Conservation (phyloP, 176 grass and related monocot species). For the Juncus effusus region DNA sequence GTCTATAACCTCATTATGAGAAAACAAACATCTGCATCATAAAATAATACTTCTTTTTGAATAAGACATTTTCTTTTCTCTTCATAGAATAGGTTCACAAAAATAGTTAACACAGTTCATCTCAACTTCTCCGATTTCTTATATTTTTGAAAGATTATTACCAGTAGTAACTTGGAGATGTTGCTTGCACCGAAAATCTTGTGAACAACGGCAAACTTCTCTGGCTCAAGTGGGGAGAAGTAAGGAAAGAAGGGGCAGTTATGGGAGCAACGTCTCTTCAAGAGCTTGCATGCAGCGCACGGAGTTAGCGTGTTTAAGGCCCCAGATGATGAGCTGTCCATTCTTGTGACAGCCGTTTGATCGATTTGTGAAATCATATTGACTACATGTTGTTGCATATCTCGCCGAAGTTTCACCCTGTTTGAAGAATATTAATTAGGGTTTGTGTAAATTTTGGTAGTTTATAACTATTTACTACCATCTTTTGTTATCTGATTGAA, state of each 20-base stretch:
- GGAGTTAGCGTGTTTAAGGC: conserved; percentile 59
- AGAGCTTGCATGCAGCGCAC: conserved; percentile 93
- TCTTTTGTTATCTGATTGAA: too few species aligned
- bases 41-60: too few species aligned
- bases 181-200: conserved; percentile 96
- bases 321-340: conserved; percentile 16
- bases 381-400: conserved; percentile 74
- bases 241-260: conserved; percentile 94
- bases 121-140: neutral
- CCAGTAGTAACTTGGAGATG: conserved; percentile 96
- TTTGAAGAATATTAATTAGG: conserved; percentile 30
- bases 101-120: too few species aligned
- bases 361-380: conserved; percentile 30
- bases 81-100: too few species aligned
- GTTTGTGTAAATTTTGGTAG: neutral
- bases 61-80: too few species aligned
- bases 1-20: too few species aligned
- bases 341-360: conserved; percentile 6
- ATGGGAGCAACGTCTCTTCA: conserved; percentile 72
- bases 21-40: too few species aligned
- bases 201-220: conserved; percentile 88
- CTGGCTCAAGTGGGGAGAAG: conserved; percentile 87
- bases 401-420: conserved; percentile 62
- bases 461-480: too few species aligned
- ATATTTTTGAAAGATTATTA: conserved; percentile 23